Conservation (phyloP, 495 filamentous ascomycete genomes). For the Hyaloscypha hepaticicola region DNA sequence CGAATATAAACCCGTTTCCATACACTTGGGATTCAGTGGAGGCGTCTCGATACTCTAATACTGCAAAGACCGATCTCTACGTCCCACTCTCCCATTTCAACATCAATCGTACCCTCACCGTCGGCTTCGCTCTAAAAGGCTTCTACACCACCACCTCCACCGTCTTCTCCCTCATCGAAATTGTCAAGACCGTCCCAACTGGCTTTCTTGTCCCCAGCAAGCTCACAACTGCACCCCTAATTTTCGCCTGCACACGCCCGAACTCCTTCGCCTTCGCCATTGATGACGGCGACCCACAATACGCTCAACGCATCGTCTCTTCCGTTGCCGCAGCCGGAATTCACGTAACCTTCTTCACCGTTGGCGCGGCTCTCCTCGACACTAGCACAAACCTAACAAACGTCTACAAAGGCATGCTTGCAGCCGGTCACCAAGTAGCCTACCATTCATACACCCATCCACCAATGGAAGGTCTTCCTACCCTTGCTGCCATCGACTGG, state of each 20-base stretch:
- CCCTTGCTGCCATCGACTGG: conserved; percentile 62
- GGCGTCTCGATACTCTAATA: conserved; percentile 61
- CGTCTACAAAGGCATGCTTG: conserved; percentile 64
- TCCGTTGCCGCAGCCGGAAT: conserved; percentile 63
- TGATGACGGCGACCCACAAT: conserved; percentile 68
- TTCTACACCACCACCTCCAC: conserved; percentile 60
- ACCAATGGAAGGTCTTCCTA: conserved; percentile 64
- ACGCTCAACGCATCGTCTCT: conserved; percentile 61
- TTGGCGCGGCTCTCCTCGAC: conserved; percentile 65
- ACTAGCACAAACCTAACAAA: conserved; percentile 56
- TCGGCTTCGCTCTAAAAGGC: conserved; percentile 68
- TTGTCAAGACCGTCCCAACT: conserved; percentile 54
- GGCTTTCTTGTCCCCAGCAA: conserved; percentile 57
- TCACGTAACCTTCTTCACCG: conserved; percentile 76
- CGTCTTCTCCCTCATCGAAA: conserved; percentile 59
- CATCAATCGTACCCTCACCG: conserved; percentile 55
- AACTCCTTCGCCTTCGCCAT: conserved; percentile 81
- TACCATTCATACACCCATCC: conserved; percentile 75
- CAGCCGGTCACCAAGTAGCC: conserved; percentile 70
- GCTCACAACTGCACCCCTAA: conserved; percentile 58
- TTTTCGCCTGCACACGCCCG: conserved; percentile 66
- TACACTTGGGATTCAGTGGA: conserved; percentile 75
- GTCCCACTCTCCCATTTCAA: conserved; percentile 74
- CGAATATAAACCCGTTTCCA: conserved; percentile 60
- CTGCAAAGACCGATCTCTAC: conserved; percentile 58